Evolutionary conservation across 164 flowering plant genomes (phyloP).

Genomic region (Aristolochia californica): DNA sequence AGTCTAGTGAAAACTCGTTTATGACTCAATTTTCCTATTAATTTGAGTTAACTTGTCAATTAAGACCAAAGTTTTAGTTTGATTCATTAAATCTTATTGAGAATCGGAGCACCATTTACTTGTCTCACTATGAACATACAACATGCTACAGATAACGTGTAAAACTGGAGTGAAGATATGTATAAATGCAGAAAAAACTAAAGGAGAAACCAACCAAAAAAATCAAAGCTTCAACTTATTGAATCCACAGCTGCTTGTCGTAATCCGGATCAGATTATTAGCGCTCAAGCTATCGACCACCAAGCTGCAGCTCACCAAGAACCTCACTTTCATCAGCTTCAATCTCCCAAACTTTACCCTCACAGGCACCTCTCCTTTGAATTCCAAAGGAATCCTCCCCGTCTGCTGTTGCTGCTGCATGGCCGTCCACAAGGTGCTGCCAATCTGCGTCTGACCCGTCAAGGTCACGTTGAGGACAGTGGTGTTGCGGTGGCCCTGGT

Average conservation of each 20-base stretch:
- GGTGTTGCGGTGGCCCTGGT: conserved; percentile 81
- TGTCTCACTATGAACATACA: too few species aligned
- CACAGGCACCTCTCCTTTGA: conserved; percentile 58
- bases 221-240: conserved; percentile 31
- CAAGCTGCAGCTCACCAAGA: conserved; percentile 47
- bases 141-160: too few species aligned
- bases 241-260: conserved; percentile 47
- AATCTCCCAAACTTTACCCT: conserved; percentile 60
- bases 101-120: too few species aligned
- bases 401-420: conserved; percentile 37
- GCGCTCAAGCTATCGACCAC: conserved; percentile 39
- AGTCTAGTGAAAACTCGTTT: too few species aligned
- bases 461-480: conserved; percentile 41
- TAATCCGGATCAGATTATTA: conserved; percentile 30
- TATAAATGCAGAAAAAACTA: too few species aligned
- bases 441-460: conserved; percentile 42
- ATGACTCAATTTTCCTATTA: too few species aligned
- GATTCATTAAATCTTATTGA: too few species aligned
- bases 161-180: too few species aligned
- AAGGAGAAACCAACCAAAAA: too few species aligned
- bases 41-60: too few species aligned
- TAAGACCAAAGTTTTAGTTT: too few species aligned
- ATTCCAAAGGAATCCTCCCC: conserved; percentile 50
- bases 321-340: conserved; percentile 59
- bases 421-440: conserved; percentile 20